Evolutionary conservation across 164 flowering plant species (phyloP).

Genomic region (Nymphaea colorata): DNA sequence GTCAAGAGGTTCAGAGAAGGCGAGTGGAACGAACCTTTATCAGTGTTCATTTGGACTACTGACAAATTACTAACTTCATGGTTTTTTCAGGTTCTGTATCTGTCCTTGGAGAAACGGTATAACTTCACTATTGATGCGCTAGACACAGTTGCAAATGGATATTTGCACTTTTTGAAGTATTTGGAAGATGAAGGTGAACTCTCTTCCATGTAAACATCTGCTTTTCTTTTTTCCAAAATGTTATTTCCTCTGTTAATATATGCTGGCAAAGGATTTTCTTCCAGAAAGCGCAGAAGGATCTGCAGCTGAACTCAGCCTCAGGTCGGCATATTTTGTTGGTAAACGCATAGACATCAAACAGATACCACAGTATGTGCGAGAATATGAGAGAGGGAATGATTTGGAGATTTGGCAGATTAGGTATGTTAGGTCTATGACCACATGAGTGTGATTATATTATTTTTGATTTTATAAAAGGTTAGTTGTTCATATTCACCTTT

Average conservation of each 20-base stretch:
- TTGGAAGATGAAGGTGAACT: slow-evolving; percentile 36
- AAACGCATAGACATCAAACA: slow-evolving; percentile 34
- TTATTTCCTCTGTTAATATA: background rate
- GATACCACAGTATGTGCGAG: slow-evolving; percentile 57
- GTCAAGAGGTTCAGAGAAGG: slow-evolving; percentile 58
- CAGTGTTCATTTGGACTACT: background rate
- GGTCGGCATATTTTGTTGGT: slow-evolving; percentile 35
- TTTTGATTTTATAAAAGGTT: no score
- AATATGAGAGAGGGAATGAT: slow-evolving; percentile 65
- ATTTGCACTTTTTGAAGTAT: slow-evolving; percentile 55
- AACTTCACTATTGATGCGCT: slow-evolving; percentile 79
- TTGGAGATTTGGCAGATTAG: slow-evolving; percentile 78
- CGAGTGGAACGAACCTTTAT: slow-evolving; percentile 9
- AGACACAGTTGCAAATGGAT: slow-evolving; percentile 81
- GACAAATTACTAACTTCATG: background rate
- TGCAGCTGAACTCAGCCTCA: slow-evolving; percentile 5
- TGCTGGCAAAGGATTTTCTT: background rate
- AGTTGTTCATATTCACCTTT: no score
- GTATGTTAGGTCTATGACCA: slow-evolving; percentile 9
- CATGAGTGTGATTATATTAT: no score
- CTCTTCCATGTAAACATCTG: background rate
- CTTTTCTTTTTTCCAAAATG: background rate
- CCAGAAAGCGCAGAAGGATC: background rate
- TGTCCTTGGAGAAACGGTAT: slow-evolving; percentile 86
- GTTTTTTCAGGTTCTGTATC: slow-evolving; percentile 48